Conservation (phyloP, 495 filamentous ascomycete species). For the Aspergillus nanangensis region DNA sequence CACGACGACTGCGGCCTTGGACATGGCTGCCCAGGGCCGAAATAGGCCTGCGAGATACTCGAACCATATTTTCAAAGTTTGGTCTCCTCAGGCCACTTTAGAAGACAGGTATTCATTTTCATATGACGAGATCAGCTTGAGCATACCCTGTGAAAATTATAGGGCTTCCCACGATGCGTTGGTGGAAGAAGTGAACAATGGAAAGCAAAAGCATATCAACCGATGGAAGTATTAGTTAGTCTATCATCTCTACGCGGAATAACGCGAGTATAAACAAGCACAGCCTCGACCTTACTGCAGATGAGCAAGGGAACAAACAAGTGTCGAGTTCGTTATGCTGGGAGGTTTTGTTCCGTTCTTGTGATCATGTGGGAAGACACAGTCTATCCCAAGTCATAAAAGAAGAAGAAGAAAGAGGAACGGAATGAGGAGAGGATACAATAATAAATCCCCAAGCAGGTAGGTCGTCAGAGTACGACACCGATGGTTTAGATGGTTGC, state of each 20-base stretch:
- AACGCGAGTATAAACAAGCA: not conserved
- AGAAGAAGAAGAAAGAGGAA: no score
- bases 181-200: not conserved
- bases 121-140: conserved; percentile 1
- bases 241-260: conserved; percentile 11
- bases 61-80: conserved; percentile 28
- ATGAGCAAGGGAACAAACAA: no score
- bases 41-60: conserved; percentile 30
- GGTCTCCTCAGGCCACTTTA: conserved; percentile 16
- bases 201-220: not conserved
- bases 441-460: no score
- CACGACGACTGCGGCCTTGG: conserved; percentile 29
- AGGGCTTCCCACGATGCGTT: not conserved
- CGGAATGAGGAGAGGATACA: no score
- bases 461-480: no score
- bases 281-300: no score
- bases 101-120: conserved; percentile 9
- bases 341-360: no score
- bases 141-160: conserved; percentile 7
- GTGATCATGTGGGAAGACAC: no score
- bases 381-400: no score
- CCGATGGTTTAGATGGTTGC: no score
- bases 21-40: conserved; percentile 30
- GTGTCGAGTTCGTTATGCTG: no score
- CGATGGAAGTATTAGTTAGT: conserved; percentile 9